phyloP scores from a whole-genome alignment of 2,329 filamentous ascomycete genomes.

The Diaporthe ampelina region DNA sequence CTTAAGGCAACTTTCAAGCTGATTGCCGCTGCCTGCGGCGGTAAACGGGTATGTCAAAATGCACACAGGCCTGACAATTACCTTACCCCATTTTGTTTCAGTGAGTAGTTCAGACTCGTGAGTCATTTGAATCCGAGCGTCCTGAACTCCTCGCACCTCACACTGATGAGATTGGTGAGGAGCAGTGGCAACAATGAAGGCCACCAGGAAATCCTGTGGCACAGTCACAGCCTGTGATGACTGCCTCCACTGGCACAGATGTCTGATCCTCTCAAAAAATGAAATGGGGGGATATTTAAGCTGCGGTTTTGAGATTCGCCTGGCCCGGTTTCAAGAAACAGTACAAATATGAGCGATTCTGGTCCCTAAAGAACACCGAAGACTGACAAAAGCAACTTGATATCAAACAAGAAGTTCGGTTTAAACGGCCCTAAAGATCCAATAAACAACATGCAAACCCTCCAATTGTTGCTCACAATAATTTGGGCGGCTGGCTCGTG shows the following conservation, averaged over 20 bases:
- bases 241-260: no score
- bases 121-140: not conserved
- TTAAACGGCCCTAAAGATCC: rapidly evolving
- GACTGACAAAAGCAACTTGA: no score
- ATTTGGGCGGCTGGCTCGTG: not conserved
- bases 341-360: no score
- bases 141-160: not conserved
- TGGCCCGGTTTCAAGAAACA: not conserved
- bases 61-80: no score
- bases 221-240: not conserved
- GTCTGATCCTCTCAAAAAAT: no score
- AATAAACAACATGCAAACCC: not conserved
- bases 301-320: not conserved
- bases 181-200: not conserved
- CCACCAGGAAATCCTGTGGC: not conserved
- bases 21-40: no score
- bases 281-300: not conserved
- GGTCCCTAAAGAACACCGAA: no score
- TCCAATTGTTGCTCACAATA: not conserved
- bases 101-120: not conserved
- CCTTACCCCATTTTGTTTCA: rapidly evolving
- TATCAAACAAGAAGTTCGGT: not conserved
- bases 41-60: no score
- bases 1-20: not conserved
- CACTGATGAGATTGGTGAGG: not conserved